Percentiles rank a stretch among this genome's conserved stretches.
These are phyloP conservation scores for Apiospora koreana DNA, from an alignment of 2,329 filamentous ascomycete genomes.

Conservation along the genomic window DNA sequence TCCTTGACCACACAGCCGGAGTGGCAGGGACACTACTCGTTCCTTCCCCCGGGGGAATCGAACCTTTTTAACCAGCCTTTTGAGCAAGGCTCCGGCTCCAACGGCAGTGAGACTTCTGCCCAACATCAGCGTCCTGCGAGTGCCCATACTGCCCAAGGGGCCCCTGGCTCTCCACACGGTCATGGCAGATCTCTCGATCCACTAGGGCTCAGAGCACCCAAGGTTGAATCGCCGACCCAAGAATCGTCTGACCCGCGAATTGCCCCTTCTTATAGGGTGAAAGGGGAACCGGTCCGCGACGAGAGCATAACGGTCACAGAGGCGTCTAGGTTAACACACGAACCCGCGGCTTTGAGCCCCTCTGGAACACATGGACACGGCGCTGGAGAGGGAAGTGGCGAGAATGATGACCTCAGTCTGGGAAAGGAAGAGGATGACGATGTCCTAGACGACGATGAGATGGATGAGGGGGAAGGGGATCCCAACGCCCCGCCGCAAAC, in stretches of 20 bases:
- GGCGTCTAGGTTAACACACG: conserved; percentile 41
- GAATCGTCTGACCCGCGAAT: conserved; percentile 36
- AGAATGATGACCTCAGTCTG: conserved; percentile 39
- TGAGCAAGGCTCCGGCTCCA: conserved; percentile 39
- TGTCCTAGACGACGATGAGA: conserved; percentile 56
- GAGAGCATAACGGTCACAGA: conserved; percentile 28
- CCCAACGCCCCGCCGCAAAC: conserved; percentile 48
- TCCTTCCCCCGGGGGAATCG: conserved; percentile 46
- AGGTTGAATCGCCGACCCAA: conserved; percentile 39
- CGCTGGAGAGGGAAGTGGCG: conserved; percentile 18
- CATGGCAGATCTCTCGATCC: conserved; percentile 41
- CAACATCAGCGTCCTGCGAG: conserved; percentile 38
- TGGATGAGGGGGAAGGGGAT: conserved; percentile 45
- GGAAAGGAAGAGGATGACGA: conserved; percentile 54
- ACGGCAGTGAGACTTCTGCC: conserved; percentile 32
- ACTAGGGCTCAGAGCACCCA: conserved; percentile 42
- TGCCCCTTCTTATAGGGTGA: conserved; percentile 36
- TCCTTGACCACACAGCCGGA: conserved; percentile 55
- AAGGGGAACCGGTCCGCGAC: conserved; percentile 39
- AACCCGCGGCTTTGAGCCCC: conserved; percentile 38
- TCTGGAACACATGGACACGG: neutral
- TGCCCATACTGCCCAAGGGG: conserved; percentile 41
- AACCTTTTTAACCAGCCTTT: conserved; percentile 47
- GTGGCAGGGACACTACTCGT: conserved; percentile 58
- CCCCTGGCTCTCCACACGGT: conserved; percentile 33